Conservation (phyloP, 805 yeast species). For the Blastobotrys peoriensis region DNA sequence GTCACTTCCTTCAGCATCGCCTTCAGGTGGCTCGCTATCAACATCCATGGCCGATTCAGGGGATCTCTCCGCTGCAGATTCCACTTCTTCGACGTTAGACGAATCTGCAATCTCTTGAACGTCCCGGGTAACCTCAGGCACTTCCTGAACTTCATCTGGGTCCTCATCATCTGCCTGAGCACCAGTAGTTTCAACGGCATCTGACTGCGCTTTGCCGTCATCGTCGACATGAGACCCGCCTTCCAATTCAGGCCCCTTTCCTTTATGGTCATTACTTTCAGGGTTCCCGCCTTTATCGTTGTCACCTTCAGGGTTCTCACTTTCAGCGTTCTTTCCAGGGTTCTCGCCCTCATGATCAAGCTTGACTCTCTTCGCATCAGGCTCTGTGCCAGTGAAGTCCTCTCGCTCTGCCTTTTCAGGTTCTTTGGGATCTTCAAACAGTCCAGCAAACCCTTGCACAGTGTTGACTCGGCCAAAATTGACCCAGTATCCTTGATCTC, state of each 20-base stretch:
- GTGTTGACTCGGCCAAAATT: conserved; percentile 35
- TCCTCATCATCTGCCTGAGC: conserved; percentile 1
- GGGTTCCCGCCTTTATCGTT: neutral
- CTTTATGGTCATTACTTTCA: neutral
- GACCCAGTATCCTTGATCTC: conserved; percentile 32
- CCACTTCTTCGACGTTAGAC: neutral
- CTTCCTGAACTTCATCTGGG: conserved; percentile 2
- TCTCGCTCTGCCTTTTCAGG: conserved; percentile 7
- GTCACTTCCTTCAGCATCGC: too few relatives aligned
- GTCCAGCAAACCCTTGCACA: conserved; percentile 34
- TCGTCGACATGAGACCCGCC: conserved; percentile 3
- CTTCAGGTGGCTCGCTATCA: too few relatives aligned
- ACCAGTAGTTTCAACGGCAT: conserved; percentile 1
- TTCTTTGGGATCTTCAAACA: conserved; percentile 25
- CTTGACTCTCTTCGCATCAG: conserved; percentile 13
- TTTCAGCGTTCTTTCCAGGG: too few relatives aligned
- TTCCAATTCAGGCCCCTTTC: conserved; percentile 9
- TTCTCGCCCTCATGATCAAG: conserved; percentile 10
- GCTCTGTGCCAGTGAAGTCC: neutral
- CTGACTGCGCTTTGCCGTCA: conserved; percentile 7
- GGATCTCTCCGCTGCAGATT: neutral
- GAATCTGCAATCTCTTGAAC: neutral
- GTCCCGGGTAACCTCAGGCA: neutral
- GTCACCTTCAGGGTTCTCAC: conserved; percentile 15
- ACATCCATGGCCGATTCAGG: neutral